A percentile compares a stretch with the other conserved stretches of the same genome.
phyloP scores from a whole-genome alignment of 2,329 filamentous ascomycete species.

The Torrubiellomyces zombiae region DNA sequence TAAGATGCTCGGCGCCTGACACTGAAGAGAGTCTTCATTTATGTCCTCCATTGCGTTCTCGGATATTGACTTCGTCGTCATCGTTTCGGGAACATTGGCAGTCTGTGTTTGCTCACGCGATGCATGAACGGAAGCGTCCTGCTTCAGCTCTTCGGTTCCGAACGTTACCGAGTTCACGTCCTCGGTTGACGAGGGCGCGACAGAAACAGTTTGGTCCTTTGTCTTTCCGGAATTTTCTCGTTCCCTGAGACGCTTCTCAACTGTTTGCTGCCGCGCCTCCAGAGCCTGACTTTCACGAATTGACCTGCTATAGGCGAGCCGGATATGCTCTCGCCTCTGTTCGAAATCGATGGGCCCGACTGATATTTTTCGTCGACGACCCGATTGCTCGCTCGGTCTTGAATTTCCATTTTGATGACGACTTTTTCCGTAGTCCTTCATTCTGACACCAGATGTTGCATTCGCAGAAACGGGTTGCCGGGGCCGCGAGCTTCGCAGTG shows the following conservation, averaged over 20 bases:
- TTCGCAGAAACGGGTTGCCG: constrained; percentile 61
- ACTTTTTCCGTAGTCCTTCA: constrained; percentile 41
- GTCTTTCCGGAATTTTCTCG: constrained; percentile 27
- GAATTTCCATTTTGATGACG: constrained; percentile 12
- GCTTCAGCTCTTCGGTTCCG: too few relatives aligned
- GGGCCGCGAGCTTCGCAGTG: constrained; percentile 66
- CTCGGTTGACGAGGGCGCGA: too few relatives aligned
- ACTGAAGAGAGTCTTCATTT: too few relatives aligned
- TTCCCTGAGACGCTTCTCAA: constrained; percentile 33
- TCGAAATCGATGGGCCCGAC: constrained; percentile 73
- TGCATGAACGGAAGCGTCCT: too few relatives aligned
- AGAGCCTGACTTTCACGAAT: constrained; percentile 54
- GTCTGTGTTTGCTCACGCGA: too few relatives aligned
- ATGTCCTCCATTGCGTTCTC: too few relatives aligned
- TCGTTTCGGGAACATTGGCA: too few relatives aligned
- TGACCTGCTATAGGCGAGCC: constrained; percentile 73
- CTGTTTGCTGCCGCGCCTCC: constrained; percentile 35
- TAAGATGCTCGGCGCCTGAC: too few relatives aligned
- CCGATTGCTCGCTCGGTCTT: constrained; percentile 20
- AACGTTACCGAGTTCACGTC: too few relatives aligned
- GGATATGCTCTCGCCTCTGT: constrained; percentile 64
- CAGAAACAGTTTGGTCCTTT: constrained; percentile 16
- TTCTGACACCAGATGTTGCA: constrained; percentile 53
- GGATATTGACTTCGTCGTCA: too few relatives aligned
- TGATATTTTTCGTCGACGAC: constrained; percentile 35